A percentile compares a stretch with the other conserved stretches of the same genome.
Evolutionary conservation across 805 yeast species (phyloP).

Genomic region (Candida quercuum): DNA sequence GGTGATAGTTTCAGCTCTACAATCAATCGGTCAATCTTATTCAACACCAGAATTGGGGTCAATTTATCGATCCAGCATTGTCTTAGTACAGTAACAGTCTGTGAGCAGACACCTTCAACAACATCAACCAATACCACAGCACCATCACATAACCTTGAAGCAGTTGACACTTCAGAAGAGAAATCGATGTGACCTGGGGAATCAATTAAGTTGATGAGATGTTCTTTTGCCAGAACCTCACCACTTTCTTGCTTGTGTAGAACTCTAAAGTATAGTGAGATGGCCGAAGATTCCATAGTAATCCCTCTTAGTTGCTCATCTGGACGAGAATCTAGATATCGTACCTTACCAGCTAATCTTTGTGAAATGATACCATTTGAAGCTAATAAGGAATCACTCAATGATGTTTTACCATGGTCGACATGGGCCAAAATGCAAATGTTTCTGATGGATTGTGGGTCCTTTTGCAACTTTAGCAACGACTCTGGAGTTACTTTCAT

Average conservation of each 20-base stretch:
- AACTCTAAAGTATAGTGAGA: conserved; percentile 83
- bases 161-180: conserved; percentile 92
- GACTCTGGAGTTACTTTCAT: conserved; percentile 61
- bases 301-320: conserved; percentile 96
- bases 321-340: conserved; percentile 88
- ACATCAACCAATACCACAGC: conserved; percentile 94
- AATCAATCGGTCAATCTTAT: conserved; percentile 85
- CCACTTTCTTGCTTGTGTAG: conserved; percentile 38
- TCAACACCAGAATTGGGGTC: conserved; percentile 81
- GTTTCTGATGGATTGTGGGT: conserved; percentile 71
- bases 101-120: conserved; percentile 98
- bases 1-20: conserved; percentile 80
- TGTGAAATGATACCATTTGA: conserved; percentile 96
- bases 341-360: conserved; percentile 89
- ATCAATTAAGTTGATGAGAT: conserved; percentile 86
- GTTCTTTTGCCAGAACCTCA: conserved; percentile 54
- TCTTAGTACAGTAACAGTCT: conserved; percentile 88
- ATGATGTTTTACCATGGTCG: conserved; percentile 96
- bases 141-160: conserved; percentile 94
- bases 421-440: conserved; percentile 97
- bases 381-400: conserved; percentile 87
- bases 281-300: conserved; percentile 96
- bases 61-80: conserved; percentile 94
- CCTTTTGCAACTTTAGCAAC: conserved; percentile 59
- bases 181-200: conserved; percentile 99